Evolutionary conservation across 129 eudicot genomes (phyloP).

Genomic region (Chrysanthemum seticuspe): DNA sequence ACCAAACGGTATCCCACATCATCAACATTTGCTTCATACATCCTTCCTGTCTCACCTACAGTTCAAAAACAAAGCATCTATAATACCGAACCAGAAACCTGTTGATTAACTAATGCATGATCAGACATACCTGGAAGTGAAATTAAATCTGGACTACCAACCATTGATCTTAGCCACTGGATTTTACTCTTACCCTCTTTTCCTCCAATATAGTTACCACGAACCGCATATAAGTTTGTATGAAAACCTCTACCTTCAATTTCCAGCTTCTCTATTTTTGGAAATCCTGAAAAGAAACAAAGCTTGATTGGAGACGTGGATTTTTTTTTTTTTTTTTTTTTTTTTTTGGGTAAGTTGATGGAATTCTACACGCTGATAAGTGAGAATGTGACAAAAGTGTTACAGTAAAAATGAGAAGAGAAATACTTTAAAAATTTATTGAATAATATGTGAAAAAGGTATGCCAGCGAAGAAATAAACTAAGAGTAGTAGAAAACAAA

Average conservation of each 20-base stretch:
- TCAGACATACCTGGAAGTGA: slow-evolving; percentile 79
- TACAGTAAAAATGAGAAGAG: no score
- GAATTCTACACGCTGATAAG: no score
- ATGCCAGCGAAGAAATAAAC: not conserved
- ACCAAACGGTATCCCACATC: slow-evolving; percentile 97
- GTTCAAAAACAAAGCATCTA: not conserved
- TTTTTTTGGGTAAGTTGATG: no score
- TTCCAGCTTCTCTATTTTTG: slow-evolving; percentile 86
- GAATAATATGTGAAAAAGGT: not conserved
- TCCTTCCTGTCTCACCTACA: slow-evolving; percentile 96
- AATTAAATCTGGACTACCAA: slow-evolving; percentile 97
- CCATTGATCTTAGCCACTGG: slow-evolving; percentile 99
- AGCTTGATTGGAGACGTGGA: not conserved
- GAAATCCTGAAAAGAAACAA: slow-evolving; percentile 58
- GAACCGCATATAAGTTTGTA: slow-evolving; percentile 85
- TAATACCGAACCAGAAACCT: not conserved
- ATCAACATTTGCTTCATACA: slow-evolving; percentile 99
- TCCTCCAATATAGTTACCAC: slow-evolving; percentile 91
- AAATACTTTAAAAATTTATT: no score
- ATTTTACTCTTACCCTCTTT: slow-evolving; percentile 95
- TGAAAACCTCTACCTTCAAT: slow-evolving; percentile 99
- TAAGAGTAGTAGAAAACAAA: no score
- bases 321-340: no score
- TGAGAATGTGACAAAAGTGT: no score
- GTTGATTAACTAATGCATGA: not conserved